Conservation (phyloP, 495 filamentous ascomycete species). For the Podospora pseudopauciseta region DNA sequence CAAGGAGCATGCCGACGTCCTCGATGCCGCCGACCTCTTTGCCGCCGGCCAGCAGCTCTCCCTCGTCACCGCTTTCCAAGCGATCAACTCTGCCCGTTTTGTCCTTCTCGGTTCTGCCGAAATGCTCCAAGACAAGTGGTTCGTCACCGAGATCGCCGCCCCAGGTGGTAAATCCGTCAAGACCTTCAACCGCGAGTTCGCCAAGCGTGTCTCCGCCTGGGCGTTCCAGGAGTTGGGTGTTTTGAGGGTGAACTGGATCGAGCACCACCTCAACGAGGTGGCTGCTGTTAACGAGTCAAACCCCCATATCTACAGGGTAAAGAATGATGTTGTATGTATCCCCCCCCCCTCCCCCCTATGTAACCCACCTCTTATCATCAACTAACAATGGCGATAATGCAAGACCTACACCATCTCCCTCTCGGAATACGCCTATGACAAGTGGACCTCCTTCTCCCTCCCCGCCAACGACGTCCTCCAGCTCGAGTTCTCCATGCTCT, state of each 20-base stretch:
- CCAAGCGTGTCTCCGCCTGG: slow-evolving; percentile 78
- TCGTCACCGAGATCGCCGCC: slow-evolving; percentile 71
- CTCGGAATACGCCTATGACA: slow-evolving; percentile 72
- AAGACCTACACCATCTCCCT: slow-evolving; percentile 85
- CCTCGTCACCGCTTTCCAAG: slow-evolving; percentile 79
- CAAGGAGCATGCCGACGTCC: slow-evolving; percentile 71
- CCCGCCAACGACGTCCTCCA: slow-evolving; percentile 70
- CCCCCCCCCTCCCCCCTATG: neutral
- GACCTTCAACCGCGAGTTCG: slow-evolving; percentile 81
- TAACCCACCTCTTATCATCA: neutral
- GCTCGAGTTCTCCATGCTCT: slow-evolving; percentile 97
- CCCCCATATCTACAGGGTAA: slow-evolving; percentile 89
- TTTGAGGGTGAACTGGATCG: slow-evolving; percentile 74
- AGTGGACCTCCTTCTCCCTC: slow-evolving; percentile 68
- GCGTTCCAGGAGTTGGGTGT: slow-evolving; percentile 93
- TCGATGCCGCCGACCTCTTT: slow-evolving; percentile 64
- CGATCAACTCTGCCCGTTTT: slow-evolving; percentile 88
- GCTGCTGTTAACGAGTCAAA: slow-evolving; percentile 57
- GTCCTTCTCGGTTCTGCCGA: slow-evolving; percentile 82
- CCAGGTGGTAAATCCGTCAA: slow-evolving; percentile 46
- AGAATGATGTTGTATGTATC: slow-evolving; percentile 86
- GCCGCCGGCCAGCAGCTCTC: slow-evolving; percentile 77
- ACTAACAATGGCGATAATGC: slow-evolving; percentile 1
- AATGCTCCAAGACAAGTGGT: slow-evolving; percentile 85
- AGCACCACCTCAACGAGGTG: slow-evolving; percentile 68